Base-by-base conservation (phyloP, 352 stramenopile species). In the Globisporangium irregulare region DNA sequence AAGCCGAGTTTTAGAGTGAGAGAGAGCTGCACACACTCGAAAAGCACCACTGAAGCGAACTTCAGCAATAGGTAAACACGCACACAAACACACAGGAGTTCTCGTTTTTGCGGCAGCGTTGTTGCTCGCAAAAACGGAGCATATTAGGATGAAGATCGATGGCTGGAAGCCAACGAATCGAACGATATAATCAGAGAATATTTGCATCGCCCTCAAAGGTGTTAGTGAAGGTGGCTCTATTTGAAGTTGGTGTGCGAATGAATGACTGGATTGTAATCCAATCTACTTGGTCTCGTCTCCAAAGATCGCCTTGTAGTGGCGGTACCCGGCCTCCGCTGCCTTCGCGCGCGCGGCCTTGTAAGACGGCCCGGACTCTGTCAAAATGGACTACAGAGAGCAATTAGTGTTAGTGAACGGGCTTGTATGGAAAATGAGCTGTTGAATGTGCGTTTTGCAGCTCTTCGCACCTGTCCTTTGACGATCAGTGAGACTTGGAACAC, bases 1-100 rank as follows among this genome's bases (percentile, higher is more conserved):
- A 94, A 71, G 87, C 87, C 54, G 87, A 95, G 70, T 95, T 95
- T 67, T 95, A 91, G 80, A 62, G n/a, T n/a, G 32, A 61, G 55
- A 59, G 14, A 15, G 27, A 43, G 9, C 9, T 18, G 14, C 8
- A 24, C 32, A 38, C 32, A 10, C 8, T 12, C 8, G 24, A 7
- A 29, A 57, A 57, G 27, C 3, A 6, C 20, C 27, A 14, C 20
- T 27, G 22, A 61, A 29, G 55, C 55, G 29, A 27, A 51, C 7
- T 22, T 61, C 29, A 20, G 46, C 20, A 61, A 59, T 59, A 59
- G 54, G 54, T 59, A 41, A 59, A 24, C 12, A 41, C 27, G 18
- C 55, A 60, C 29, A 60, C 20, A 61, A 43, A 46, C 55, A 29
- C 43, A 51, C 43, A 51, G 18, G 43, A 51, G 43, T 18, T 51